Percentiles rank a stretch among this genome's conserved stretches.
phyloP scores from a whole-genome alignment of 1,284 basidiomycete genomes.

The Acaromyces ingoldii region DNA sequence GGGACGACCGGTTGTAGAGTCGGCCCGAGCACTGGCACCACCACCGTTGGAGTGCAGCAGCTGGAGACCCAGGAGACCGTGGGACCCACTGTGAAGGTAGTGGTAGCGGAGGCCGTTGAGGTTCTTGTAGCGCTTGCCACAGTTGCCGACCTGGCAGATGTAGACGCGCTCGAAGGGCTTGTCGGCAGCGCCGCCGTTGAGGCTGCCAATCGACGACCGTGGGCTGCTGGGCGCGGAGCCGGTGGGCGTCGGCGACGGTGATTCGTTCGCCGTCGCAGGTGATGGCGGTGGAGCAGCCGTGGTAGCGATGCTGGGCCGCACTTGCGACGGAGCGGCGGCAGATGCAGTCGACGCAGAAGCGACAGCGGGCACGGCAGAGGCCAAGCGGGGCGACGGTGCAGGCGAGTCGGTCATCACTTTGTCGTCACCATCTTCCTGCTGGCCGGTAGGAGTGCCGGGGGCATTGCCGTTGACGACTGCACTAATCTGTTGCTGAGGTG shows the following conservation, averaged over 20 bases:
- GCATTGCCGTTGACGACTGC: conserved; percentile 2
- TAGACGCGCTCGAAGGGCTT: conserved; percentile 23
- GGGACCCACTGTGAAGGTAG: conserved; percentile 92
- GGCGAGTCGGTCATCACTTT: too few species aligned
- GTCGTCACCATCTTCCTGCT: too few species aligned
- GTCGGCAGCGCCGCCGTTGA: neutral
- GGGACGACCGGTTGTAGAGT: conserved; percentile 40
- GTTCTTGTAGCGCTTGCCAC: conserved; percentile 91
- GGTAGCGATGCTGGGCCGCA: neutral
- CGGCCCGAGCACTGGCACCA: conserved; percentile 45
- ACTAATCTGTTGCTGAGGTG: conserved; percentile 3
- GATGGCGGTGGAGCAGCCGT: neutral
- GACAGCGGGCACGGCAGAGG: neutral
- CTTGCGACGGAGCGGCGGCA: neutral
- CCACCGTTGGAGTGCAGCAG: conserved; percentile 45
- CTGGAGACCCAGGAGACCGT: conserved; percentile 55
- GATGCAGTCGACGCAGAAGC: neutral
- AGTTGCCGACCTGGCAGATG: conserved; percentile 55
- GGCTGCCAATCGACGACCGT: neutral
- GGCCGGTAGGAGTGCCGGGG: too few species aligned
- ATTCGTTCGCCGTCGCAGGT: neutral
- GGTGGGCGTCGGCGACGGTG: neutral
- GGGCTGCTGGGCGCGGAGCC: conserved; percentile 2
- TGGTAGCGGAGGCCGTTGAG: conserved; percentile 66
- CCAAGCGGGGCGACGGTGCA: neutral